Evolutionary conservation across 1,284 basidiomycete species (phyloP).

Genomic region (Rhodofomes roseus): DNA sequence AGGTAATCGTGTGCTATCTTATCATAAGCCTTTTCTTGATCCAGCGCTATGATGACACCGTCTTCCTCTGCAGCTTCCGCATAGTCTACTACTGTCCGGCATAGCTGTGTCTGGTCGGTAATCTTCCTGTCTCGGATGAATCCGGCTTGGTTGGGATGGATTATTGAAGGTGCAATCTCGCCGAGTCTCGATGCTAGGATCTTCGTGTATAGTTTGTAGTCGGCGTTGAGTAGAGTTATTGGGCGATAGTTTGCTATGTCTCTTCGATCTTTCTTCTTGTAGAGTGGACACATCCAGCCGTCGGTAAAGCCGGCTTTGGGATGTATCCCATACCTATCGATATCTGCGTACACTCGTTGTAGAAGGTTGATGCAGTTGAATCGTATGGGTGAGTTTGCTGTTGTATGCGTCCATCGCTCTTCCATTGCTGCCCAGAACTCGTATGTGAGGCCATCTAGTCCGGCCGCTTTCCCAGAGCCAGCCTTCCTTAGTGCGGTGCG

Average conservation of each 20-base stretch:
- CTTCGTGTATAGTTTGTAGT: constrained; percentile 29
- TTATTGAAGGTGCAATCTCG: constrained; percentile 4
- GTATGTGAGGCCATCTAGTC: constrained; percentile 18
- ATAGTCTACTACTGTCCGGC: constrained; percentile 18
- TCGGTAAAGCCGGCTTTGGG: constrained; percentile 18
- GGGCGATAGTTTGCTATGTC: constrained; percentile 30
- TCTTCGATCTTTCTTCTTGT: constrained; percentile 29
- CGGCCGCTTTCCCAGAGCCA: constrained; percentile 9
- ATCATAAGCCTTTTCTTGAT: constrained; percentile 18
- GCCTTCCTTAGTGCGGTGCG: neutral
- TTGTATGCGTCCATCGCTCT: constrained; percentile 14
- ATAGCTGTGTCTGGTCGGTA: constrained; percentile 20
- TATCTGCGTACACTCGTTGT: neutral
- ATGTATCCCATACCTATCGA: constrained; percentile 1
- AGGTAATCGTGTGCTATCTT: constrained; percentile 28
- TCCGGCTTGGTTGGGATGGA: constrained; percentile 27
- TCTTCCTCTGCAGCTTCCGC: constrained; percentile 21
- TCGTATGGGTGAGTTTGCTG: neutral
- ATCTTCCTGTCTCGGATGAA: constrained; percentile 25
- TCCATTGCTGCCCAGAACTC: constrained; percentile 17
- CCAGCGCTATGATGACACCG: constrained; percentile 22
- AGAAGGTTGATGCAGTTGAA: neutral
- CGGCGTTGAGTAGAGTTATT: constrained; percentile 30
- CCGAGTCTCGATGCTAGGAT: constrained; percentile 15
- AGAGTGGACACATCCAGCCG: constrained; percentile 33